Percentiles rank a stretch among this genome's conserved stretches.
Evolutionary conservation across 148 eudicot species (phyloP).

Genomic region (Dysphania ambrosioides): DNA sequence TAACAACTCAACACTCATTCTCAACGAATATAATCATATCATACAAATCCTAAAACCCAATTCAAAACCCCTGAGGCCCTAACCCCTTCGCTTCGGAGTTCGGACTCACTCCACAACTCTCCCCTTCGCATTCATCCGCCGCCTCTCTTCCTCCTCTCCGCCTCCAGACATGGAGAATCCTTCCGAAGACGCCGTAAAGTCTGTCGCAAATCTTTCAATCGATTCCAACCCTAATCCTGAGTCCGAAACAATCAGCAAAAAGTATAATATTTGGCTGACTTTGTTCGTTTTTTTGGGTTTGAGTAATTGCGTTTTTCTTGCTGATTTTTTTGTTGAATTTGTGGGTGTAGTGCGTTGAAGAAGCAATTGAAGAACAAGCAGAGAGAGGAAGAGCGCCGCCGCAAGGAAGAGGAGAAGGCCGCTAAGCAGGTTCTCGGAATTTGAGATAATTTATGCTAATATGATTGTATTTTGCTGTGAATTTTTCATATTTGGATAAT

Average conservation of each 20-base stretch:
- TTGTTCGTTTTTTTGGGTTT: background rate
- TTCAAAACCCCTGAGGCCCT: too few relatives aligned
- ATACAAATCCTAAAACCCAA: too few relatives aligned
- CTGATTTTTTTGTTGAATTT: constrained; percentile 2
- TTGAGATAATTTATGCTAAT: too few relatives aligned
- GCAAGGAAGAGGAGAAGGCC: constrained; percentile 61
- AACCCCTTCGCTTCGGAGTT: too few relatives aligned
- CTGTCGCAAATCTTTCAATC: constrained; percentile 20
- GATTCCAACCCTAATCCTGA: constrained; percentile 21
- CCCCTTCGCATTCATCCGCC: background rate
- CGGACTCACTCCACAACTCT: background rate
- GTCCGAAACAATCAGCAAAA: constrained; percentile 37
- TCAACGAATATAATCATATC: too few relatives aligned
- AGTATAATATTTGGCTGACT: constrained; percentile 12
- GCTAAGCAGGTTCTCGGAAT: constrained; percentile 62
- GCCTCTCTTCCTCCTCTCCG: background rate
- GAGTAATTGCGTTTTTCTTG: too few relatives aligned
- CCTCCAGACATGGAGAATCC: constrained; percentile 25
- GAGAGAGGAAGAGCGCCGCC: constrained; percentile 55
- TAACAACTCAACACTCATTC: too few relatives aligned
- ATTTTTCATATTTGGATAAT: background rate
- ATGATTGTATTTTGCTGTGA: too few relatives aligned
- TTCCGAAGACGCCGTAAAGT: constrained; percentile 22
- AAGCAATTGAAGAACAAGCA: constrained; percentile 45
- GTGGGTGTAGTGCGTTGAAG: constrained; percentile 42